Base-by-base conservation (phyloP, 257 asterid genomes). In the Cinchona pubescens region DNA sequence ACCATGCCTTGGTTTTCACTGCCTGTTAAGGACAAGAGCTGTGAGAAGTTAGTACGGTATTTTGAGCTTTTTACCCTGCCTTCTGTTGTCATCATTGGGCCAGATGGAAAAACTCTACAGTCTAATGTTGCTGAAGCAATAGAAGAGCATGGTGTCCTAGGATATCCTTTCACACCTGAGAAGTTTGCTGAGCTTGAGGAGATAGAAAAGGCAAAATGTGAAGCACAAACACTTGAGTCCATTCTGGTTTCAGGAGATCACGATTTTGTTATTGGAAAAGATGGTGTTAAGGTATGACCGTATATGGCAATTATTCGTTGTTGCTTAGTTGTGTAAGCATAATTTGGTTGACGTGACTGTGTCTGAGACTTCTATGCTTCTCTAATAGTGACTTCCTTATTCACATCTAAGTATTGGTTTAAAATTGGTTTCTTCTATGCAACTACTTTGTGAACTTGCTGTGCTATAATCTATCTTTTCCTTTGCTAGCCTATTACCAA, bases 171-270 rank as follows among this genome's bases (percentile, higher is more conserved):
- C 85, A 94, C 96, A 1, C 87, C 88, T 1, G 96, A 94, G 83
- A 92, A 78, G 80, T 88, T 90, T 67, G 79, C 82, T 1, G 97
- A 87, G 88, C 89, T 92, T 64, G 86, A 86, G 85, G 90, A 85
- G 86, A 69, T 92, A 7, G 89, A 92, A 56, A 92, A 83, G 86
- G 92, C 93, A 3, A 94, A 87, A 81, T 63, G 15, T 37, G 99
- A 94, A 78, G 81, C 97, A 10, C 99, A 94, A 60, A 92, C 99
- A 9, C 92, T 92, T n/a, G 94, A 92, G 85, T 92, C 96, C 67
- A 74, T 94, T 78, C 82, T 94, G 79, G 89, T 91, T 74, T 83
- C 83, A 1, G 83, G 83, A 29, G 92, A 90, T 63, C 67, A n/a
- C 43, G 86, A 94, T 84, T 92, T 82, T 55, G 96, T 92, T 5